Conservation (phyloP, 2,329 filamentous ascomycete species). For the Neopestalotiopsis sp. region DNA sequence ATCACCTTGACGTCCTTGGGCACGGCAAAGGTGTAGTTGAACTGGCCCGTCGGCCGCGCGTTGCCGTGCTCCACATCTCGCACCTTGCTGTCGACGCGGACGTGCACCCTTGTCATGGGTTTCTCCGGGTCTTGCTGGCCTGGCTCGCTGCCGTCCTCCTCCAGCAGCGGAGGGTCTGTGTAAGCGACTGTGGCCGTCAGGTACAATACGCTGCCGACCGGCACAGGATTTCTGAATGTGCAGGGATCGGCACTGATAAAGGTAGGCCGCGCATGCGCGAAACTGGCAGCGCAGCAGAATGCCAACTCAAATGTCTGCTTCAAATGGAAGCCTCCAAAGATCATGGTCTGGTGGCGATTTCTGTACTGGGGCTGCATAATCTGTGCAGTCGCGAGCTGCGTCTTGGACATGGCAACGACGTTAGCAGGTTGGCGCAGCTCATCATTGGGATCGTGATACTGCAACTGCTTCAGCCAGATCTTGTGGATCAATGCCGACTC, state of each 20-base stretch:
- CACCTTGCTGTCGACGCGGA: slow-evolving; percentile 74
- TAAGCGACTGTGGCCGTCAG: slow-evolving; percentile 75
- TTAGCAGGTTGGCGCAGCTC: slow-evolving; percentile 38
- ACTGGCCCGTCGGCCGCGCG: slow-evolving; percentile 72
- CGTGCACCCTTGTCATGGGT: slow-evolving; percentile 61
- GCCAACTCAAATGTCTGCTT: slow-evolving; percentile 79
- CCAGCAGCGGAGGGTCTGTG: slow-evolving; percentile 62
- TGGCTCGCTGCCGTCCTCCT: slow-evolving; percentile 53
- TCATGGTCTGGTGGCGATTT: slow-evolving; percentile 72
- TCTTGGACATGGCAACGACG: slow-evolving; percentile 61
- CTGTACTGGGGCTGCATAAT: slow-evolving; percentile 73
- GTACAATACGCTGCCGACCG: slow-evolving; percentile 76
- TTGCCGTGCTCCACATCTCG: slow-evolving; percentile 67
- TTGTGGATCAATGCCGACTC: slow-evolving; percentile 75
- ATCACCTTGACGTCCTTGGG: slow-evolving; percentile 43
- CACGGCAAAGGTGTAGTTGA: slow-evolving; percentile 69
- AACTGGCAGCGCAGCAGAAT: slow-evolving; percentile 75
- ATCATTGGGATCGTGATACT: slow-evolving; percentile 55
- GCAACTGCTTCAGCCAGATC: slow-evolving; percentile 73
- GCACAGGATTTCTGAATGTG: slow-evolving; percentile 77
- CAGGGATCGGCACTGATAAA: slow-evolving; percentile 76
- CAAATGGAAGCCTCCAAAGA: slow-evolving; percentile 76
- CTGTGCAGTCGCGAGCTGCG: slow-evolving; percentile 64
- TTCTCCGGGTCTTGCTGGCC: slow-evolving; percentile 28
- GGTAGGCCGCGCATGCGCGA: slow-evolving; percentile 71